A percentile compares a stretch with the other conserved stretches of the same genome.
These are phyloP conservation scores for Nowakowskiella sp. DNA, from an alignment of 192 early-diverging fungal genomes.

Conservation along the genomic window DNA sequence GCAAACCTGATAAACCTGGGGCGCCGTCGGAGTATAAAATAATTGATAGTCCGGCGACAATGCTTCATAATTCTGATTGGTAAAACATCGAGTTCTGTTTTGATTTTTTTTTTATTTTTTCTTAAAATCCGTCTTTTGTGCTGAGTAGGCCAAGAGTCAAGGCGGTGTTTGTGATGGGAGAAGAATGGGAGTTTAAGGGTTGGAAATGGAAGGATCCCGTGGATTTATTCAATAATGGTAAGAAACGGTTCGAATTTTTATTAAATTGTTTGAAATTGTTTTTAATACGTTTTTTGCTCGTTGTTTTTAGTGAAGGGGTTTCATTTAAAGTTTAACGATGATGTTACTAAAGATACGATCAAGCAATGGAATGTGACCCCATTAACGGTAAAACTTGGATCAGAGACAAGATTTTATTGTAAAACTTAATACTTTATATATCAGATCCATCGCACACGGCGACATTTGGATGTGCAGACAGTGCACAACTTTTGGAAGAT, in stretches of 20 bases:
- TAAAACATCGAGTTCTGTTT: no score
- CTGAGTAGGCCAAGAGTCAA: slow-evolving; percentile 61
- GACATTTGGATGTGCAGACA: slow-evolving; percentile 39
- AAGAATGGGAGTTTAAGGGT: slow-evolving; percentile 88
- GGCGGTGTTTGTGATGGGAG: slow-evolving; percentile 85
- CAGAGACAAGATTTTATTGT: not conserved
- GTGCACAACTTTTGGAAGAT: slow-evolving; percentile 47
- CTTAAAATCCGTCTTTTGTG: no score
- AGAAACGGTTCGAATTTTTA: not conserved
- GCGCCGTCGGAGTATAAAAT: no score
- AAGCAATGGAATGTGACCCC: slow-evolving; percentile 37
- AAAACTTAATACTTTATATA: not conserved
- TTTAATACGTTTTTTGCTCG: not conserved
- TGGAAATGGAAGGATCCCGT: slow-evolving; percentile 83
- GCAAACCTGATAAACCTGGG: no score
- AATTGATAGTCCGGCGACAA: no score
- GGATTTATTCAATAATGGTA: slow-evolving; percentile 68
- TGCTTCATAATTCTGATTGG: no score
- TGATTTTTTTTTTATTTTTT: no score
- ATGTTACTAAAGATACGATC: slow-evolving; percentile 29
- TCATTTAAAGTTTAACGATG: slow-evolving; percentile 43
- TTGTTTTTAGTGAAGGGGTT: slow-evolving; percentile 35
- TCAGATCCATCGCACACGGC: slow-evolving; percentile 35
- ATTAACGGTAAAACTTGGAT: slow-evolving; percentile 25
- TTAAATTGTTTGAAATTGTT: not conserved